A percentile compares a stretch with the other conserved stretches of the same genome.
Evolutionary conservation across 768 basidiomycete genomes (phyloP).

Genomic region (Boletus reticuloceps): DNA sequence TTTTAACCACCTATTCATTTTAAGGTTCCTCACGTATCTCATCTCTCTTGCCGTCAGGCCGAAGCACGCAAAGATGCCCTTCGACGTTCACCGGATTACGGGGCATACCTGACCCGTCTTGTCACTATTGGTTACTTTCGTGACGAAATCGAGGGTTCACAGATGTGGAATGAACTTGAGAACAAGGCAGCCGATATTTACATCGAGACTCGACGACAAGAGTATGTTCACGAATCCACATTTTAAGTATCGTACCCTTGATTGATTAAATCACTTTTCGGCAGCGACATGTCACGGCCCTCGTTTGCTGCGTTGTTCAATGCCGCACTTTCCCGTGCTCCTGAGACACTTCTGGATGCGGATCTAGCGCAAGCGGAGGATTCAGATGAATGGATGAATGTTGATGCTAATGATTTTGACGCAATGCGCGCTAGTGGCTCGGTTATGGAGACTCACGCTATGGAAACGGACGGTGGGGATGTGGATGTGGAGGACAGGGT

Average conservation of each 20-base stretch:
- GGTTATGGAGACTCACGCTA: constrained; percentile 31
- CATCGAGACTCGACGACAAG: constrained; percentile 55
- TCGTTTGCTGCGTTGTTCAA: constrained; percentile 79
- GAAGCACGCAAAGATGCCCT: constrained; percentile 68
- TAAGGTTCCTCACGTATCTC: neutral
- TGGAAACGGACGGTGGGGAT: constrained; percentile 46
- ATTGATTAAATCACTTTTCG: constrained; percentile 5
- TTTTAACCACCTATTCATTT: neutral
- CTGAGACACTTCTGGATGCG: constrained; percentile 22
- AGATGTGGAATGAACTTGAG: constrained; percentile 72
- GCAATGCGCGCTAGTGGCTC: constrained; percentile 22
- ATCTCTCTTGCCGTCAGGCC: constrained; percentile 35
- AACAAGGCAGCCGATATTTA: constrained; percentile 66
- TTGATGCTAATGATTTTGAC: constrained; percentile 77
- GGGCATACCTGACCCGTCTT: constrained; percentile 68
- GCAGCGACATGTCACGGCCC: constrained; percentile 57
- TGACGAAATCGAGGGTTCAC: constrained; percentile 73
- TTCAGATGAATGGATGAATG: constrained; percentile 81
- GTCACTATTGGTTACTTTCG: constrained; percentile 71
- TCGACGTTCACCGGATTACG: constrained; percentile 64
- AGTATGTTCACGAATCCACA: constrained; percentile 48
- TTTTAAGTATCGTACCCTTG: neutral
- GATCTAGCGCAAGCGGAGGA: constrained; percentile 50
- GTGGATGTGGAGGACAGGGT: constrained; percentile 39
- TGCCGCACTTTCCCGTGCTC: constrained; percentile 49